Conservation (phyloP, 1,284 basidiomycete species). For the Takashimella koratensis region DNA sequence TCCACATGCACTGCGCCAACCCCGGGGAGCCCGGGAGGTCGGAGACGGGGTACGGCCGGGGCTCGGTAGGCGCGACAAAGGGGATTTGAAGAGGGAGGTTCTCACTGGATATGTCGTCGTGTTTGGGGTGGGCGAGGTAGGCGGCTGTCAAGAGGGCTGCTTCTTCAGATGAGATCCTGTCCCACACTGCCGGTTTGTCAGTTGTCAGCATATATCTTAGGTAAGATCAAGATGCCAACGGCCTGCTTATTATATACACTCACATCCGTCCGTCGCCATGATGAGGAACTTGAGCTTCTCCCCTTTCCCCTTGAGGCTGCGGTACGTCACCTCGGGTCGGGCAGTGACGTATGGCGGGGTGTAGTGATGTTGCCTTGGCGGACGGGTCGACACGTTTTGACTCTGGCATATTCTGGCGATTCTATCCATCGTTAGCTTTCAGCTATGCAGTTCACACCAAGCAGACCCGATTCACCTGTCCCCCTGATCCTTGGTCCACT, state of each 20-base stretch:
- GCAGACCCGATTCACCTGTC: constrained; percentile 57
- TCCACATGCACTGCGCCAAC: constrained; percentile 56
- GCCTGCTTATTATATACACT: too few relatives aligned
- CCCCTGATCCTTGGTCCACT: constrained; percentile 64
- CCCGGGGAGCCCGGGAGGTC: constrained; percentile 25
- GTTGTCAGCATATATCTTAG: too few relatives aligned
- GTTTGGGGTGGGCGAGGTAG: constrained; percentile 65
- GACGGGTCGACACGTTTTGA: constrained; percentile 59
- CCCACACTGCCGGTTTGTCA: constrained; percentile 63
- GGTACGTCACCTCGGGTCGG: constrained; percentile 80
- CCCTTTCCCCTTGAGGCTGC: constrained; percentile 55
- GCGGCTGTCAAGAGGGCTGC: constrained; percentile 86
- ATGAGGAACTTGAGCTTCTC: constrained; percentile 67
- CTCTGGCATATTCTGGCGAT: constrained; percentile 61
- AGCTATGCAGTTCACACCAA: not conserved
- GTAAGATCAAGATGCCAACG: too few relatives aligned
- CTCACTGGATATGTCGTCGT: constrained; percentile 32
- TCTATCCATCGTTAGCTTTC: constrained; percentile 46
- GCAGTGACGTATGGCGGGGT: constrained; percentile 96
- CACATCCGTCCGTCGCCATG: constrained; percentile 80
- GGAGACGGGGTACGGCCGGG: constrained; percentile 41
- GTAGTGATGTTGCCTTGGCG: constrained; percentile 56
- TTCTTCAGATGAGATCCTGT: constrained; percentile 89
- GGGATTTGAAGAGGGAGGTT: constrained; percentile 28
- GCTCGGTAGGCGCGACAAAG: constrained; percentile 17